These are phyloP conservation scores for Phialophora chinensis DNA, from an alignment of 2,329 filamentous ascomycete species.

Conservation along the genomic window DNA sequence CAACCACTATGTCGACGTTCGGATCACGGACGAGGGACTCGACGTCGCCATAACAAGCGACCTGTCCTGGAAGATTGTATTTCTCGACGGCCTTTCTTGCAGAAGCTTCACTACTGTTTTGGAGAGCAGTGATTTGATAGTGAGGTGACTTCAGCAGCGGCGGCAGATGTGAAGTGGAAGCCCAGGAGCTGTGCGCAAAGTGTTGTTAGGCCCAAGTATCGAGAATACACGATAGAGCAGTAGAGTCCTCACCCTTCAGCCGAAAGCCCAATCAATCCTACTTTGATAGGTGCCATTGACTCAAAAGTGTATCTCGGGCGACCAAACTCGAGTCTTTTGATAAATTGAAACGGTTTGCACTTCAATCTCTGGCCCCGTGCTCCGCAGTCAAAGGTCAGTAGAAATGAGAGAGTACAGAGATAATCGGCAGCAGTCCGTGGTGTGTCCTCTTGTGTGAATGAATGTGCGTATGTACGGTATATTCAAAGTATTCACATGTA, in stretches of 20 bases:
- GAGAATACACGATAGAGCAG: background rate
- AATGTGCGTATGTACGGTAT: too few relatives aligned
- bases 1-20: slow-evolving; percentile 62
- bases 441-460: too few relatives aligned
- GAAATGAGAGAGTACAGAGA: too few relatives aligned
- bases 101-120: slow-evolving; percentile 55
- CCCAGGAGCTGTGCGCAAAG: slow-evolving; percentile 23
- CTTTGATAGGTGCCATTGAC: slow-evolving; percentile 26
- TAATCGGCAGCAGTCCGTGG: too few relatives aligned
- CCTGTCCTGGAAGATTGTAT: slow-evolving; percentile 50
- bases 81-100: slow-evolving; percentile 51
- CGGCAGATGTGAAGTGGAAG: slow-evolving; percentile 20
- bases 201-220: background rate
- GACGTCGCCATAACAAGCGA: slow-evolving; percentile 56
- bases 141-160: slow-evolving; percentile 11
- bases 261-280: slow-evolving; percentile 27
- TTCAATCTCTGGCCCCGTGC: too few relatives aligned
- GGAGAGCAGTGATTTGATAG: slow-evolving; percentile 26
- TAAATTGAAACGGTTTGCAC: background rate
- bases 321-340: background rate
- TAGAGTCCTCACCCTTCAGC: slow-evolving; percentile 23
- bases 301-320: background rate
- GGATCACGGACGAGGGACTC: slow-evolving; percentile 53
- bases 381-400: too few relatives aligned
- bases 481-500: too few relatives aligned